A percentile compares a stretch with the other conserved stretches of the same genome.
Evolutionary conservation across 2,329 filamentous ascomycete genomes (phyloP).

Genomic region (Fusarium sp.): DNA sequence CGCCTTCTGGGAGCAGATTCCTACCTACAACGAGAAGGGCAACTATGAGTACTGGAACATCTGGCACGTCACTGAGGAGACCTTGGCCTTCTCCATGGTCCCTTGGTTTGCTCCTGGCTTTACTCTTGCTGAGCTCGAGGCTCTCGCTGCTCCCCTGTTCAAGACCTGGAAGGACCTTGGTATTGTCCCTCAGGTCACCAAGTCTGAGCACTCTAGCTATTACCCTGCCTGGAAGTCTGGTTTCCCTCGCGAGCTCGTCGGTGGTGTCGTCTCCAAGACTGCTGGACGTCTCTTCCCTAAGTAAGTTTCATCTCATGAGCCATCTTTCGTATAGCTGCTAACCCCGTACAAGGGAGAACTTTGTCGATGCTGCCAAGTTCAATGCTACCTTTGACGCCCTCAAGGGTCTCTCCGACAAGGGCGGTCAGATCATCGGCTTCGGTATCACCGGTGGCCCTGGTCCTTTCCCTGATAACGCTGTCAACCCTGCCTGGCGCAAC

Average conservation of each 20-base stretch:
- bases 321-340: not conserved
- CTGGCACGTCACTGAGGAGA: constrained; percentile 14
- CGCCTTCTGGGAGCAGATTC: constrained; percentile 27
- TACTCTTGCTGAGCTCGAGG: constrained; percentile 30
- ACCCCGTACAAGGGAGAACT: constrained; percentile 16
- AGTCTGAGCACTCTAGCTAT: constrained; percentile 35
- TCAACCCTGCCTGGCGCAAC: constrained; percentile 63
- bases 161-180: constrained; percentile 26
- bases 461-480: constrained; percentile 53
- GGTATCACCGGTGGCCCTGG: constrained; percentile 50
- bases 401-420: constrained; percentile 54
- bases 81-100: constrained; percentile 30
- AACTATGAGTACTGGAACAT: constrained; percentile 42
- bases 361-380: constrained; percentile 42
- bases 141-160: constrained; percentile 26
- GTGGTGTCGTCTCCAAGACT: constrained; percentile 27
- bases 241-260: constrained; percentile 32
- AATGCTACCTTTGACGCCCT: constrained; percentile 51
- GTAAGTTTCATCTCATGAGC: not conserved
- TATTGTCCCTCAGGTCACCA: constrained; percentile 12
- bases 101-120: constrained; percentile 40
- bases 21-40: constrained; percentile 32
- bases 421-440: constrained; percentile 56
- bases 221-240: constrained; percentile 36
- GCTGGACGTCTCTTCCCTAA: constrained; percentile 39